Evolutionary conservation across 1,284 basidiomycete genomes (phyloP).

Genomic region (Pisolithus thermaeus): DNA sequence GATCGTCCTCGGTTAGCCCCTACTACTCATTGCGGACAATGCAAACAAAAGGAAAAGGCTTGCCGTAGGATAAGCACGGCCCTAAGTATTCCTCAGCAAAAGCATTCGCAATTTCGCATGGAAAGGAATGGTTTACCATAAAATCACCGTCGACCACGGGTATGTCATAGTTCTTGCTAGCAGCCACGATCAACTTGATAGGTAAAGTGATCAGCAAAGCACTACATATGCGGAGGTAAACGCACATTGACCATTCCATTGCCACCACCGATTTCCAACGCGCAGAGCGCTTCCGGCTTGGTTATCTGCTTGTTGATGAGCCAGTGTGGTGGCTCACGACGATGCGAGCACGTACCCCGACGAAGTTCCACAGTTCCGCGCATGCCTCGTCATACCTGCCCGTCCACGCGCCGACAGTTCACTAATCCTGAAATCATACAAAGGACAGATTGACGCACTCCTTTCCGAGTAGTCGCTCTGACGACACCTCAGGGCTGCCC

Average conservation of each 20-base stretch:
- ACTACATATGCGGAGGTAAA: conserved; percentile 3
- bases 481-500: conserved; percentile 33
- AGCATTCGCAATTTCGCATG: background rate
- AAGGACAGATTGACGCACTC: conserved; percentile 31
- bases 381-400: conserved; percentile 29
- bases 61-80: conserved; percentile 33
- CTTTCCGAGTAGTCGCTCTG: conserved; percentile 33
- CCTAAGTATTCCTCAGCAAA: conserved; percentile 14
- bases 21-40: too few relatives aligned
- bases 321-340: background rate
- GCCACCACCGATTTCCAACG: conserved; percentile 49
- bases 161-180: conserved; percentile 32
- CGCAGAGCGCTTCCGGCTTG: conserved; percentile 34
- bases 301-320: conserved; percentile 23
- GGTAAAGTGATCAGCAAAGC: conserved; percentile 5
- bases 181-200: conserved; percentile 29
- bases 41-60: conserved; percentile 9
- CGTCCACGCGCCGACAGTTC: background rate
- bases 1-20: background rate
- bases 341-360: conserved; percentile 15
- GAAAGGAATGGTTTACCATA: conserved; percentile 32
- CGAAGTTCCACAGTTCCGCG: conserved; percentile 19
- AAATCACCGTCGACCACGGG: conserved; percentile 42
- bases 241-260: conserved; percentile 49
- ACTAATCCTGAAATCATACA: background rate